A percentile compares a stretch with the other conserved stretches of the same genome.
Evolutionary conservation across 2,329 filamentous ascomycete species (phyloP).

Genomic region (Cephalotrichum gorgonifer): DNA sequence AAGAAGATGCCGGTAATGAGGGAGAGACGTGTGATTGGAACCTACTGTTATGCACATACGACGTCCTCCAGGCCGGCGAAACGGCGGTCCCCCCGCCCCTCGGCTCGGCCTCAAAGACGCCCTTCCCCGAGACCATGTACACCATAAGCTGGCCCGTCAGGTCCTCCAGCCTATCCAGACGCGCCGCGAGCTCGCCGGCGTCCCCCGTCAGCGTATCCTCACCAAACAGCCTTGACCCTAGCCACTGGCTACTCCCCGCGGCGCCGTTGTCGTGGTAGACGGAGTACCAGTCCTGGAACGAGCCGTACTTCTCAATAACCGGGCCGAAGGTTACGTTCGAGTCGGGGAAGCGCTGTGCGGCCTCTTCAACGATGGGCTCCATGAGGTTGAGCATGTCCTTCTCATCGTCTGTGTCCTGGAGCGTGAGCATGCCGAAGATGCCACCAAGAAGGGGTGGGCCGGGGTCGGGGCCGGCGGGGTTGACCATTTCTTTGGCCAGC

Average conservation of each 20-base stretch:
- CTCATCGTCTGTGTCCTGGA: not conserved
- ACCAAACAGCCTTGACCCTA: slow-evolving; percentile 34
- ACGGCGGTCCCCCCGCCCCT: slow-evolving; percentile 34
- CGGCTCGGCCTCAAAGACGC: slow-evolving; percentile 29
- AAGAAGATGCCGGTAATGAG: too few relatives aligned
- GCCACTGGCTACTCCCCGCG: slow-evolving; percentile 23
- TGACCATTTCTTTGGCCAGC: slow-evolving; percentile 23
- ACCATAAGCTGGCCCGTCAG: slow-evolving; percentile 18
- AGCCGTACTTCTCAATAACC: slow-evolving; percentile 14
- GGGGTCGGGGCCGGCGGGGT: slow-evolving; percentile 9
- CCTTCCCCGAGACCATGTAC: slow-evolving; percentile 32
- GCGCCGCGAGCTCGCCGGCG: slow-evolving; percentile 21
- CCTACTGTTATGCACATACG: slow-evolving; percentile 30
- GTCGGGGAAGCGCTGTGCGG: not conserved
- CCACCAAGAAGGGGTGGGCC: not conserved
- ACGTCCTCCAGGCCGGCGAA: slow-evolving; percentile 39
- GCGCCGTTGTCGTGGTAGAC: slow-evolving; percentile 22
- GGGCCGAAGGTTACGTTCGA: not conserved
- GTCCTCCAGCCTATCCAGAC: slow-evolving; percentile 22
- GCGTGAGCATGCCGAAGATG: slow-evolving; percentile 1
- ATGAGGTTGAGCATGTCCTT: not conserved
- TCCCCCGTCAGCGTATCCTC: slow-evolving; percentile 22
- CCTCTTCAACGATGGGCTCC: not conserved
- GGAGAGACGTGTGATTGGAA: too few relatives aligned
- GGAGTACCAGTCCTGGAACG: slow-evolving; percentile 26